Evolutionary conservation across 2,329 filamentous ascomycete genomes (phyloP), one percentile per base, ranked within the genome.

Genomic region (Reticulascus tulasneorum): DNA sequence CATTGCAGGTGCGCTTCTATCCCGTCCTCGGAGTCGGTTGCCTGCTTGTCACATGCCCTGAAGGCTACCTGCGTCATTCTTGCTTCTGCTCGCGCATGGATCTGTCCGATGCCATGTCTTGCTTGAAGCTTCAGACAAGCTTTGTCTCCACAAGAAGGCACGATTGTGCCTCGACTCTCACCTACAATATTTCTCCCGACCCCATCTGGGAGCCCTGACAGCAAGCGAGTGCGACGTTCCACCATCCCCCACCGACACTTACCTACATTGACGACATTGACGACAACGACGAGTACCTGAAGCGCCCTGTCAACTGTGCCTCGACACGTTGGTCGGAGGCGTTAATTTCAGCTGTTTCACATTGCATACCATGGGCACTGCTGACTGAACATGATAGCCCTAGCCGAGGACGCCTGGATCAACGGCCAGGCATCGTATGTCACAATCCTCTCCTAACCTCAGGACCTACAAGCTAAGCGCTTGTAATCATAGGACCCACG

Each of bases 401-500:
- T 60, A 38, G 50, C 48, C 27, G 63, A 67, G 39, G 63, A 67
- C 45, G 49, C 51, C 33, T 68, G 59, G 59, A 59, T 67, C 47
- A 62, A 60, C 38, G 58, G 46, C 43, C 54, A 55, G 45, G 49
- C 53, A 30, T 46, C 47, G 55, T 58, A 45, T 42, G 53, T 49
- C 24, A 15, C n/a, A 23, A 25, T 27, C 23, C 25, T 11, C 13
- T 27, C 29, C 33, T 16, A 20, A 19, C 30, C 19, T 38, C n/a
- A 25, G 17, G 9, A 25, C 17, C 17, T 15, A 17, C n/a, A 4
- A 26, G 24, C 42, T 44, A 39, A 44, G 20, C 15, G 13, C 9
- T 27, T 17, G 20, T n/a, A 28, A 9, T 17, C 35, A 22, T 47
- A 78, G 74, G 55, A 74, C 70, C 31, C 75, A 79, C 50, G 70